phyloP scores from a whole-genome alignment of 495 filamentous ascomycete species.

The Talaromyces trachyspermus region DNA sequence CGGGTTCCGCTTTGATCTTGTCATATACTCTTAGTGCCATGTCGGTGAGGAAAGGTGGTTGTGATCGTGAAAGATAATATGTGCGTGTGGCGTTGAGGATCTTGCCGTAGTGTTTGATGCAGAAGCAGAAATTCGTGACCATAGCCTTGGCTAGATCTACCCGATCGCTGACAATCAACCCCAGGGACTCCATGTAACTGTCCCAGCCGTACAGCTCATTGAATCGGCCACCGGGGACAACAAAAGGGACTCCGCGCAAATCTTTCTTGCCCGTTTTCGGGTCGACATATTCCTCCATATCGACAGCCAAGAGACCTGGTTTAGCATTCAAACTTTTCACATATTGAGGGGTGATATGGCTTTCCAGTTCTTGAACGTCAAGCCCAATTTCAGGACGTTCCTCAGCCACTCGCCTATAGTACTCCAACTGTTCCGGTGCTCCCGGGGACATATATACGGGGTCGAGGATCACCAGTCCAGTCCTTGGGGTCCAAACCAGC shows the following conservation, averaged over 20 bases:
- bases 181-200: slow-evolving; percentile 92
- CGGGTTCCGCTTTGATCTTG: slow-evolving; percentile 73
- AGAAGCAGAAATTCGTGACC: slow-evolving; percentile 94
- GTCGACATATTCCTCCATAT: slow-evolving; percentile 70
- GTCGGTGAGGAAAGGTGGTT: slow-evolving; percentile 95
- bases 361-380: slow-evolving; percentile 73
- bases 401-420: slow-evolving; percentile 70
- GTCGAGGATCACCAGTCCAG: slow-evolving; percentile 78
- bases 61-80: slow-evolving; percentile 88
- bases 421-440: slow-evolving; percentile 78
- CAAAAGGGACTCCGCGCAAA: slow-evolving; percentile 78
- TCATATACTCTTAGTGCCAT: slow-evolving; percentile 90
- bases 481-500: slow-evolving; percentile 86
- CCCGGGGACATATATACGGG: slow-evolving; percentile 88
- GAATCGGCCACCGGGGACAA: slow-evolving; percentile 93
- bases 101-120: slow-evolving; percentile 96
- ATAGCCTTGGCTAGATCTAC: slow-evolving; percentile 83
- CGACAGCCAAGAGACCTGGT: slow-evolving; percentile 82
- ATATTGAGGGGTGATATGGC: slow-evolving; percentile 65
- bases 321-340: slow-evolving; percentile 68
- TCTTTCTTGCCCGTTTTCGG: slow-evolving; percentile 56
- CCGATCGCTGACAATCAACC: slow-evolving; percentile 72
- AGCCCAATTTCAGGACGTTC: slow-evolving; percentile 72
- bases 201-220: slow-evolving; percentile 98
- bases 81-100: slow-evolving; percentile 94